Percentiles rank a stretch among this genome's conserved stretches.
These are phyloP conservation scores for Prunus padus DNA, from an alignment of 306 rosid species.

Conservation along the genomic window DNA sequence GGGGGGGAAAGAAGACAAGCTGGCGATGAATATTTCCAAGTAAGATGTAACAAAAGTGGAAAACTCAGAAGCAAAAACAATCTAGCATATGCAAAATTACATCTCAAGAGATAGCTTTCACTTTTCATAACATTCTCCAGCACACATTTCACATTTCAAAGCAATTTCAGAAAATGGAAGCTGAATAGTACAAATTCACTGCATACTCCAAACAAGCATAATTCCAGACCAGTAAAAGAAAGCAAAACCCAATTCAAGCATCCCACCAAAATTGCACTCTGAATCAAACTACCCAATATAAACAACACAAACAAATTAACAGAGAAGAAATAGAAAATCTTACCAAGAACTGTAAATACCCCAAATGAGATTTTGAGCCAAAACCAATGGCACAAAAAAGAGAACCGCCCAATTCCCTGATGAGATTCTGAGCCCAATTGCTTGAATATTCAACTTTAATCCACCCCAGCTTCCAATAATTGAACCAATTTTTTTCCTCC, in stretches of 20 bases:
- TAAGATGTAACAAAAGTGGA: not conserved
- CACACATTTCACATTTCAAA: not conserved
- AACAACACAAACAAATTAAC: not conserved
- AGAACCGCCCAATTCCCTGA: slow-evolving; percentile 17
- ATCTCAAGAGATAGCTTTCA: not conserved
- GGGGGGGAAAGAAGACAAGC: not conserved
- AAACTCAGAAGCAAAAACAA: not conserved
- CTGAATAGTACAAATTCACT: not conserved
- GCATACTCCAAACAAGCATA: not conserved
- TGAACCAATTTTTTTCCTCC: slow-evolving; percentile 11
- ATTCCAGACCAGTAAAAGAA: not conserved
- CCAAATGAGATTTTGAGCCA: slow-evolving; percentile 22
- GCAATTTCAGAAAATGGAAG: not conserved
- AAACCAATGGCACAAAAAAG: not conserved
- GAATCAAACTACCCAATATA: not conserved
- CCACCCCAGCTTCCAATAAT: slow-evolving; percentile 30
- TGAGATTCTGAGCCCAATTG: slow-evolving; percentile 24
- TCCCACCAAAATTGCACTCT: not conserved
- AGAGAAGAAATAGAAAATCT: not conserved
- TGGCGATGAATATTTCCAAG: not conserved
- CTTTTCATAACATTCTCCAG: not conserved
- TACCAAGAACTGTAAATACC: slow-evolving; percentile 21
- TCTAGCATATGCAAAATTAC: not conserved
- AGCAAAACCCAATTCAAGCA: slow-evolving; percentile 9
- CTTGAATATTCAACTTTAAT: not conserved